Base-by-base conservation (phyloP, 2,329 filamentous ascomycete genomes). In the Trichocomaceae sp. region DNA sequence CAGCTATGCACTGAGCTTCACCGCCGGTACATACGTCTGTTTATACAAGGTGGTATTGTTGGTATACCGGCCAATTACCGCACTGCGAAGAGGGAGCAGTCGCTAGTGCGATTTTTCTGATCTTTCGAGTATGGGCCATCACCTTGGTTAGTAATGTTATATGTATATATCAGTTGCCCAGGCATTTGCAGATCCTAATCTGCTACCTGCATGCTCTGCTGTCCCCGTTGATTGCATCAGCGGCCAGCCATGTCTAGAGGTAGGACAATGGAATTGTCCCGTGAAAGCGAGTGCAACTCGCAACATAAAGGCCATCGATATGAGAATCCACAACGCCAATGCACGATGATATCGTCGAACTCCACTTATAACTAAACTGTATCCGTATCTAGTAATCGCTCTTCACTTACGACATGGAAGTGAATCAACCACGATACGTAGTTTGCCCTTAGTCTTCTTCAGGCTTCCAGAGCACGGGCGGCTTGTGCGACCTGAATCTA, bases 311-410 rank as follows among this genome's bases (percentile, higher is more conserved):
- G 31, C 13, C 15, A 15, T 42, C 3, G n/a, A 12, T 42, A 7
- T 42, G 17, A 35, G 19, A n/a, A 20, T 22, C 19, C 19, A 42
- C 39, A 17, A 23, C 41, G 26, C 49, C 23, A 15, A 51, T 35
- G 49, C 49, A 51, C 22, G 37, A 45, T 51, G 49, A 45, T 45
- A 51, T 51, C 39, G 39, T 9, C 2, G 37, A 39, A 33, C 20
- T 22, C 41, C 1, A 44, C 31, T 22, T 39, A 17, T 39, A 39
- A 51, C 37, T 44, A 51, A 51, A 23, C 26, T 45, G 26, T 39
- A 19, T 7, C 35, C 9, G 31, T 35, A 35, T 35, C 12, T 5
- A 35, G 12, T 35, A 26, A 4, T 7, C 7, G 4, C 23, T 26
- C 23, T 26, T 26, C 7, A 26, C 23, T n/a, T n/a, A n/a, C n/a